phyloP scores from a whole-genome alignment of 2,329 filamentous ascomycete genomes.

The Bipolaris gigantea region DNA sequence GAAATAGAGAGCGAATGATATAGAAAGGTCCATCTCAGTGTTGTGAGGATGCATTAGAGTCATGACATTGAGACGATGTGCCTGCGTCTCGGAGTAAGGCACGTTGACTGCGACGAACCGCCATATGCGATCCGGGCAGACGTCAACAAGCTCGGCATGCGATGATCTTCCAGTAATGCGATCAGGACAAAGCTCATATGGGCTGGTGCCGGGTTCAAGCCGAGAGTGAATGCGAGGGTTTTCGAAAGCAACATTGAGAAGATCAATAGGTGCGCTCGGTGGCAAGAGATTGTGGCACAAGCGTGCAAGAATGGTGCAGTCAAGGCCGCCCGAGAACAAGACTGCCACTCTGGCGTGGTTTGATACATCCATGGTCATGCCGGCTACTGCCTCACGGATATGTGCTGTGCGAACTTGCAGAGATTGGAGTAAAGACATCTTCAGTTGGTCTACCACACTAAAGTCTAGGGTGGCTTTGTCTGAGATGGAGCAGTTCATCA shows the following conservation, averaged over 20 bases:
- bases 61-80: conserved; percentile 70
- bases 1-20: conserved; percentile 92
- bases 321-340: conserved; percentile 90
- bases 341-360: conserved; percentile 65
- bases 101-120: conserved; percentile 85
- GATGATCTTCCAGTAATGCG: conserved; percentile 82
- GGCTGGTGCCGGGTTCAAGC: conserved; percentile 32
- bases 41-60: conserved; percentile 88
- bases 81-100: conserved; percentile 72
- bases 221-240: conserved; percentile 70
- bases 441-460: conserved; percentile 57
- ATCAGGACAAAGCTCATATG: conserved; percentile 87
- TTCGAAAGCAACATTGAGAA: conserved; percentile 96
- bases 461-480: conserved; percentile 21
- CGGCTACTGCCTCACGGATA: conserved; percentile 30
- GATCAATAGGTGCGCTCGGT: conserved; percentile 69
- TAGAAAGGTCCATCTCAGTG: conserved; percentile 98
- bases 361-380: not conserved
- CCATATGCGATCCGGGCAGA: conserved; percentile 75
- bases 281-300: conserved; percentile 77
- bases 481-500: conserved; percentile 45
- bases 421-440: conserved; percentile 60
- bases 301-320: conserved; percentile 86
- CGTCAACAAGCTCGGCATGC: conserved; percentile 68
- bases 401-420: conserved; percentile 59